phyloP scores from a whole-genome alignment of 176 grass and related monocot genomes.

The Guadua angustifolia region DNA sequence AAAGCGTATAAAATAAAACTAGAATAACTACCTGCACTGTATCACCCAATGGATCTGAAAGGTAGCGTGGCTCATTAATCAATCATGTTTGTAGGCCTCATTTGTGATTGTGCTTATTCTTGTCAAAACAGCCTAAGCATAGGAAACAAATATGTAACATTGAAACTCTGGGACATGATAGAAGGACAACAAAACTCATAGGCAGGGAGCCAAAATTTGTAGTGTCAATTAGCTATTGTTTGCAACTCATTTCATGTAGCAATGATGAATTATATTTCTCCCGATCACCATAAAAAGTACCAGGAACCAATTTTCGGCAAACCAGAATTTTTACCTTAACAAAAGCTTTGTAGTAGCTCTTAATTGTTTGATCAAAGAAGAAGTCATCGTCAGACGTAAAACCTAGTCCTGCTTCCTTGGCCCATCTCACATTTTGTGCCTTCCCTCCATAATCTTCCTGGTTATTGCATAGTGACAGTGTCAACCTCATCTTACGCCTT shows the following conservation, averaged over 20 bases:
- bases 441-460: constrained; percentile 78
- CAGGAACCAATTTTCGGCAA: not conserved
- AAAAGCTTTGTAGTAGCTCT: constrained; percentile 84
- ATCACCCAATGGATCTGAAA: constrained; percentile 74
- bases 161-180: not conserved
- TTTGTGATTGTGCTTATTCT: constrained; percentile 84
- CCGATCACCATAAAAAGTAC: not conserved
- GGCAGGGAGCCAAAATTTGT: not conserved
- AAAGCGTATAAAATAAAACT: not conserved
- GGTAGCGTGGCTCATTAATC: constrained; percentile 83
- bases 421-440: constrained; percentile 75
- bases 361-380: constrained; percentile 68
- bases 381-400: constrained; percentile 73
- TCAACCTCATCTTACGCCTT: no score
- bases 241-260: not conserved
- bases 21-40: constrained; percentile 59
- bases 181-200: not conserved
- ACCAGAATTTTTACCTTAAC: constrained; percentile 54
- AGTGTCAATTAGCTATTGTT: not conserved
- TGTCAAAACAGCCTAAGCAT: constrained; percentile 61
- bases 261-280: not conserved
- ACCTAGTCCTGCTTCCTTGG: constrained; percentile 55
- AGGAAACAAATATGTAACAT: not conserved
- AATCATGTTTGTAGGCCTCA: constrained; percentile 77
- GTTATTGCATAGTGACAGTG: constrained; percentile 69